phyloP scores from a whole-genome alignment of 805 yeast species.

The Ogataea methylovora region DNA sequence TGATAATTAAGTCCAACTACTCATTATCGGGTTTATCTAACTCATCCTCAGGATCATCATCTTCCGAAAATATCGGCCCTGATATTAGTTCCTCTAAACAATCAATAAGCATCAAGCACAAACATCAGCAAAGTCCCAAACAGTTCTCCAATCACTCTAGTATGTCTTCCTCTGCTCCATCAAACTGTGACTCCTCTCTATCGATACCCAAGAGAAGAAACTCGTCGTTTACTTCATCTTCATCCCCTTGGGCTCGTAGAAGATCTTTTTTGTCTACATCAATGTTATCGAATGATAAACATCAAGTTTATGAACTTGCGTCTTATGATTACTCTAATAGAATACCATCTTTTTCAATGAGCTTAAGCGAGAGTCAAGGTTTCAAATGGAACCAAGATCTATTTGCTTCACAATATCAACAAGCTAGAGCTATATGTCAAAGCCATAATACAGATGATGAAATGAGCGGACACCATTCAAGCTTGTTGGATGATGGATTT shows the following conservation, averaged over 20 bases:
- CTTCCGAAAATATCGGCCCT: neutral
- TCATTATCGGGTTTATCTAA: conserved; percentile 2
- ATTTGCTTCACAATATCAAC: conserved; percentile 67
- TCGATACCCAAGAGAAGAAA: conserved; percentile 16
- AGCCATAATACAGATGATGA: neutral
- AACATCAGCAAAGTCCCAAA: neutral
- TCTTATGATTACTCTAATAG: conserved; percentile 19
- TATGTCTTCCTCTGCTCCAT: neutral
- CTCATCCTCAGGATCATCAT: neutral
- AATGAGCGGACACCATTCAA: too few species aligned
- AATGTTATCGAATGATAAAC: conserved; percentile 51
- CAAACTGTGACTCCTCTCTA: too few species aligned
- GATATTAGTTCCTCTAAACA: neutral
- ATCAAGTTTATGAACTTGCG: conserved; percentile 41
- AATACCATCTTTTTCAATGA: conserved; percentile 33
- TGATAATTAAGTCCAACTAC: conserved; percentile 7
- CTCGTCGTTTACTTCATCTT: conserved; percentile 27
- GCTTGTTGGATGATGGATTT: too few species aligned
- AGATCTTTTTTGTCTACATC: conserved; percentile 48
- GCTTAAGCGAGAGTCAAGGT: conserved; percentile 61
- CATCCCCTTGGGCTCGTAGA: conserved; percentile 49
- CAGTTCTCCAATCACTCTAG: too few species aligned
- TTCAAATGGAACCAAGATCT: conserved; percentile 71
- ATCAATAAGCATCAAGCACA: neutral
- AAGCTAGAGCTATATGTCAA: conserved; percentile 28